These are phyloP conservation scores for Massarina eburnea DNA, from an alignment of 2,329 filamentous ascomycete species.

Conservation along the genomic window DNA sequence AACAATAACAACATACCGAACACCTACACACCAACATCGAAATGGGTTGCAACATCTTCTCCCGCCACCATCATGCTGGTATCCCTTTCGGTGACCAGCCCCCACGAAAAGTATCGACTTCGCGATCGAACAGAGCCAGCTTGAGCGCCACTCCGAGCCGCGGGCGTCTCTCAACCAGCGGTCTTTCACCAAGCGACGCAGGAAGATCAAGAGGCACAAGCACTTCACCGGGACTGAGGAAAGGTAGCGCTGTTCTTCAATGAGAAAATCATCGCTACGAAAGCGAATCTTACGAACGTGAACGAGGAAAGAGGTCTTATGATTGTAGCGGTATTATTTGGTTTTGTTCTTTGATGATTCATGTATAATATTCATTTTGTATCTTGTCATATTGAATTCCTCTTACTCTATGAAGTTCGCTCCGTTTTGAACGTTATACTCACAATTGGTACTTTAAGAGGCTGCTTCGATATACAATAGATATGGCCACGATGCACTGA, in stretches of 20 bases:
- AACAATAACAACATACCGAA: not conserved
- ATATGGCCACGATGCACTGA: too few species aligned
- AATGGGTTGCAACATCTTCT: conserved; percentile 10
- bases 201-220: not conserved
- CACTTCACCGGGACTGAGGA: not conserved
- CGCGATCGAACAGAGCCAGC: conserved; percentile 4
- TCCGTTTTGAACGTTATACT: too few species aligned
- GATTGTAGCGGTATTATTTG: too few species aligned
- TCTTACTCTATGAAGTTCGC: too few species aligned
- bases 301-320: too few species aligned
- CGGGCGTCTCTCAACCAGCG: conserved; percentile 1
- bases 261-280: not conserved
- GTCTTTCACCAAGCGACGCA: not conserved
- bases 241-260: not conserved
- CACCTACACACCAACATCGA: not conserved
- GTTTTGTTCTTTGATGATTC: too few species aligned
- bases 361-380: too few species aligned
- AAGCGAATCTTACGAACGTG: too few species aligned
- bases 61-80: conserved; percentile 5
- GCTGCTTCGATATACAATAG: too few species aligned
- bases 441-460: too few species aligned
- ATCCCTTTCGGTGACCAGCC: conserved; percentile 4
- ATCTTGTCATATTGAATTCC: too few species aligned
- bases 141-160: conserved; percentile 1
- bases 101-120: conserved; percentile 4